Percentiles rank a stretch among this genome's conserved stretches.
phyloP scores from a whole-genome alignment of 2,329 filamentous ascomycete species.

The Colletotrichum cereale region DNA sequence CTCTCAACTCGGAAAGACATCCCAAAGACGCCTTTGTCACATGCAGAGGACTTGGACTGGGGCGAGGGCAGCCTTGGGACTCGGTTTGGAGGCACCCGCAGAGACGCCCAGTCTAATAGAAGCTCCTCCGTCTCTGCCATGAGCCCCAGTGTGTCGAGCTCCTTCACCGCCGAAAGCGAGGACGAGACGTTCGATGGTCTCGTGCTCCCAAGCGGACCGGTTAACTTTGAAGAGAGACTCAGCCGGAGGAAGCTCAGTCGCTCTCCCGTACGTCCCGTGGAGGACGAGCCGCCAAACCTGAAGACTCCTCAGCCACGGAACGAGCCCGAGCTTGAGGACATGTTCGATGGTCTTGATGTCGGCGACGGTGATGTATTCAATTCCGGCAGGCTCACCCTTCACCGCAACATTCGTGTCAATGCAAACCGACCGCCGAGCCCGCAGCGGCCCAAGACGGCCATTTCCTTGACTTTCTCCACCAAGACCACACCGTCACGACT shows the following conservation, averaged over 20 bases:
- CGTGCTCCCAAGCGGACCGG: slow-evolving; percentile 82
- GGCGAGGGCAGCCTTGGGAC: slow-evolving; percentile 94
- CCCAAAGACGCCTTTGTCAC: slow-evolving; percentile 71
- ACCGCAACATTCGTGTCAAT: slow-evolving; percentile 93
- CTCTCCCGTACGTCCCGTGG: slow-evolving; percentile 63
- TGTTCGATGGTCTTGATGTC: slow-evolving; percentile 88
- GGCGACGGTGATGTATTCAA: slow-evolving; percentile 87
- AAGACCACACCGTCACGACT: slow-evolving; percentile 80
- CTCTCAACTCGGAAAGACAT: slow-evolving; percentile 73
- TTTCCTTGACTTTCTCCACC: slow-evolving; percentile 92
- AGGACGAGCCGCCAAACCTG: slow-evolving; percentile 51
- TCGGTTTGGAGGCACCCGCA: slow-evolving; percentile 86
- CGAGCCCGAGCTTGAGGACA: slow-evolving; percentile 76
- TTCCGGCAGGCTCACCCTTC: slow-evolving; percentile 83
- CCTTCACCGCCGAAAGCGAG: slow-evolving; percentile 91
- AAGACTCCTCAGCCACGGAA: slow-evolving; percentile 50
- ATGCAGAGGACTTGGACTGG: slow-evolving; percentile 88
- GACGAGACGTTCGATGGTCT: slow-evolving; percentile 94
- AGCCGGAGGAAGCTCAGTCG: slow-evolving; percentile 75
- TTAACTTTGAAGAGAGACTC: slow-evolving; percentile 85
- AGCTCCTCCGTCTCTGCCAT: slow-evolving; percentile 90
- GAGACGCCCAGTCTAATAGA: slow-evolving; percentile 82
- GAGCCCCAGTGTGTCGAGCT: slow-evolving; percentile 93
- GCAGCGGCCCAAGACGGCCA: slow-evolving; percentile 77
- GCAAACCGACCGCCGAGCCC: slow-evolving; percentile 77